Conservation (phyloP, 106 monocot species). For the Dendrobium catenatum region DNA sequence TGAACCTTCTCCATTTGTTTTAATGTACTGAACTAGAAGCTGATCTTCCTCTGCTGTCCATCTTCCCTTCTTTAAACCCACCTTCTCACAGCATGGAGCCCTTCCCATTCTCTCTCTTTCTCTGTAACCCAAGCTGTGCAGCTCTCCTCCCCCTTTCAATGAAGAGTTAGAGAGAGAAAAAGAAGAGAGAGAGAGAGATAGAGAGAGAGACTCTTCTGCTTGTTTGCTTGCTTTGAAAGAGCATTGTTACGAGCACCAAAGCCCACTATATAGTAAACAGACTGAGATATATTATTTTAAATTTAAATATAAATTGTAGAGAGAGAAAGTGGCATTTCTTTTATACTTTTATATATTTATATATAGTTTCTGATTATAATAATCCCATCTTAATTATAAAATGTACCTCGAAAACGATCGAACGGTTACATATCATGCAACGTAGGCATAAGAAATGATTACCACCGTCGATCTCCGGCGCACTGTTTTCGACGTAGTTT, state of each 20-base stretch:
- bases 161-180: too few relatives aligned
- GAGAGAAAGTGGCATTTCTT: too few relatives aligned
- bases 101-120: constrained; percentile 33
- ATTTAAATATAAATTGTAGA: neutral
- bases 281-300: neutral
- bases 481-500: too few relatives aligned
- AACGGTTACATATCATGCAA: too few relatives aligned
- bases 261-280: neutral
- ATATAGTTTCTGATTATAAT: too few relatives aligned
- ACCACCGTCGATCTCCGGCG: too few relatives aligned
- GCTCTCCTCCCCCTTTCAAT: too few relatives aligned
- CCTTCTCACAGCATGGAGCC: constrained; percentile 58
- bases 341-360: too few relatives aligned
- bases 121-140: too few relatives aligned
- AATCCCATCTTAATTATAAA: too few relatives aligned
- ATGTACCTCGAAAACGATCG: too few relatives aligned
- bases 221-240: neutral
- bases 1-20: constrained; percentile 39
- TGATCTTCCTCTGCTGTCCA: constrained; percentile 55
- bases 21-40: constrained; percentile 30
- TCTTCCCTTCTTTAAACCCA: constrained; percentile 51
- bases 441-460: too few relatives aligned
- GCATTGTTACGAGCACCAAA: neutral
- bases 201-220: neutral
- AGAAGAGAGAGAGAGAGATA: neutral